A percentile compares a stretch with the other conserved stretches of the same genome.
phyloP scores from a whole-genome alignment of 345 rosid genomes.

The Hypericum perforatum region DNA sequence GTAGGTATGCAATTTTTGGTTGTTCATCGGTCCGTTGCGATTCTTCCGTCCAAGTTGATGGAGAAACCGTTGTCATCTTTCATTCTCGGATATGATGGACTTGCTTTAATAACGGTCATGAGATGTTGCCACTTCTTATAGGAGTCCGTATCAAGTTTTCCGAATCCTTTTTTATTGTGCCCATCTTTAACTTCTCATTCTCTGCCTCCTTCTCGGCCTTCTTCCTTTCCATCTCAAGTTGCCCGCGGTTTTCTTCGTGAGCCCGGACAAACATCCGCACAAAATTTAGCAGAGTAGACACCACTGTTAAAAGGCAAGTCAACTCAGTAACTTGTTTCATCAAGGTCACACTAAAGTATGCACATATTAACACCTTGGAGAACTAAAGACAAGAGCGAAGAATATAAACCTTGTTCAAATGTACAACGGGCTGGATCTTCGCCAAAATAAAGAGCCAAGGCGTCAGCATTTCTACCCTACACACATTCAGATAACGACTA shows the following conservation, averaged over 20 bases:
- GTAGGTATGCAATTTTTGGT: too few relatives aligned
- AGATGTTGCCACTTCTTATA: conserved; percentile 2
- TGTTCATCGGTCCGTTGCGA: too few relatives aligned
- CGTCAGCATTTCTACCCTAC: conserved; percentile 7
- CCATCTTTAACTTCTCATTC: conserved; percentile 30
- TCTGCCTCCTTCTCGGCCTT: conserved; percentile 42
- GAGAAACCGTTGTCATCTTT: too few relatives aligned
- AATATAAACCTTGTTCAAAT: conserved; percentile 1
- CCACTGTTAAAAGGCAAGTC: conserved; percentile 36
- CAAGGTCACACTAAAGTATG: too few relatives aligned
- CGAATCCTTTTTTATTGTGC: conserved; percentile 18
- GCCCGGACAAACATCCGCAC: conserved; percentile 63
- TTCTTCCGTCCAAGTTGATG: too few relatives aligned
- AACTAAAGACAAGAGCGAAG: neutral
- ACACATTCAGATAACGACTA: conserved; percentile 13
- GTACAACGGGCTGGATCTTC: conserved; percentile 4
- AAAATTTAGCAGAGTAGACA: conserved; percentile 69
- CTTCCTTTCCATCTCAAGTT: conserved; percentile 53
- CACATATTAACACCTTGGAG: too few relatives aligned
- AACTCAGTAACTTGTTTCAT: too few relatives aligned
- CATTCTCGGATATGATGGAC: too few relatives aligned
- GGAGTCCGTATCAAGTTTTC: neutral
- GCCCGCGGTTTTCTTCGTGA: conserved; percentile 69
- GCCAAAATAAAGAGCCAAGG: conserved; percentile 2
- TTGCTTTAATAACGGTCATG: conserved; percentile 2